These are phyloP conservation scores for Lactarius quietus DNA, from an alignment of 768 basidiomycete species.

Conservation along the genomic window DNA sequence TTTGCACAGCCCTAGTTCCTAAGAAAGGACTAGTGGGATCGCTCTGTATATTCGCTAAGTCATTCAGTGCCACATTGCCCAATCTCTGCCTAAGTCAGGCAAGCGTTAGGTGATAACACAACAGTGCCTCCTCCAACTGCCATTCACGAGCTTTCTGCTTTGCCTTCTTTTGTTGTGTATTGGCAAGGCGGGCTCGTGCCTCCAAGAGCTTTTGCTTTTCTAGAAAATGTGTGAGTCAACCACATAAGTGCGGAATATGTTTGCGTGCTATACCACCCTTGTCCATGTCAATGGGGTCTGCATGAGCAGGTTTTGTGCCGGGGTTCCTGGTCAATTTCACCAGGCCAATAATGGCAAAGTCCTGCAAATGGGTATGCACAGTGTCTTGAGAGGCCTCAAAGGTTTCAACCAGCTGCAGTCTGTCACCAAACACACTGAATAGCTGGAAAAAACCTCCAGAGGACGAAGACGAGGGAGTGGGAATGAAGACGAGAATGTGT, in stretches of 20 bases:
- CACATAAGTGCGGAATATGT: background rate
- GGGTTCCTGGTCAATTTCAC: conserved; percentile 99
- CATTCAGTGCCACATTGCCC: no score
- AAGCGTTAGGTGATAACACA: no score
- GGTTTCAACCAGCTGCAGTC: conserved; percentile 53
- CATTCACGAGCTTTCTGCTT: conserved; percentile 98
- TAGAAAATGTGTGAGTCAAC: conserved; percentile 33
- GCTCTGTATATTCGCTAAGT: no score
- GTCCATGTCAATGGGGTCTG: conserved; percentile 99
- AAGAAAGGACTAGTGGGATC: no score
- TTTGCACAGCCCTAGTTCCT: no score
- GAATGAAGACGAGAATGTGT: conserved; percentile 67
- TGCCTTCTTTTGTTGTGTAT: conserved; percentile 99
- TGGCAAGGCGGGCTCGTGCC: conserved; percentile 94
- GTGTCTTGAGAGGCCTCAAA: conserved; percentile 60
- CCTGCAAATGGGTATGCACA: conserved; percentile 69
- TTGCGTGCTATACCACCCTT: conserved; percentile 71
- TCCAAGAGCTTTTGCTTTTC: conserved; percentile 99
- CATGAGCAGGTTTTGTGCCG: conserved; percentile 95
- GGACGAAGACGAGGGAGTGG: conserved; percentile 55
- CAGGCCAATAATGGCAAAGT: conserved; percentile 85
- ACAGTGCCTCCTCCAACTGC: conserved; percentile 93
- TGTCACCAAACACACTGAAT: conserved; percentile 53
- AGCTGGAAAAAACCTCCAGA: conserved; percentile 82
- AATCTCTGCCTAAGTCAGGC: no score